phyloP scores from a whole-genome alignment of 2,329 filamentous ascomycete genomes.

The Cercospora sojina region DNA sequence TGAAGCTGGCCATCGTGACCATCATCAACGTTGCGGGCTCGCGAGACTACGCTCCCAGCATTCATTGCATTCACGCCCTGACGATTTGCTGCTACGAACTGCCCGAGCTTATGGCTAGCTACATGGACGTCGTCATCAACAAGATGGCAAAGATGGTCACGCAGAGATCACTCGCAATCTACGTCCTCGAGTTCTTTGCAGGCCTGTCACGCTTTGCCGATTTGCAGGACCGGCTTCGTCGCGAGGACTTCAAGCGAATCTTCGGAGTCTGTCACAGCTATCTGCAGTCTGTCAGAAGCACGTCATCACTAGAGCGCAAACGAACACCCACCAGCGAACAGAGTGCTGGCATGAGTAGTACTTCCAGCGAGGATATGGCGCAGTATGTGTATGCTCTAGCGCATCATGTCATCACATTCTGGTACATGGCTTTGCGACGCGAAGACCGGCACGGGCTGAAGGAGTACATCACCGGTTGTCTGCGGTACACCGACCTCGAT shows the following conservation, averaged over 20 bases:
- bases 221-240: constrained; percentile 47
- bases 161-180: constrained; percentile 83
- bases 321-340: constrained; percentile 31
- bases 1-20: constrained; percentile 78
- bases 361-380: constrained; percentile 35
- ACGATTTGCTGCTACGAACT: constrained; percentile 95
- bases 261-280: constrained; percentile 96
- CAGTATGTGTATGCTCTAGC: constrained; percentile 87
- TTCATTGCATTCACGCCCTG: constrained; percentile 89
- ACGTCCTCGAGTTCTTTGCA: constrained; percentile 94
- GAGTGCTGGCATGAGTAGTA: constrained; percentile 28
- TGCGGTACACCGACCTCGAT: constrained; percentile 72
- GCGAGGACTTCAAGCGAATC: constrained; percentile 89
- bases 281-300: constrained; percentile 75
- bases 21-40: constrained; percentile 75
- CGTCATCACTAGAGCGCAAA: constrained; percentile 26
- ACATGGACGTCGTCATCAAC: constrained; percentile 79
- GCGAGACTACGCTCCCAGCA: constrained; percentile 64
- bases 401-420: constrained; percentile 94
- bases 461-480: constrained; percentile 82
- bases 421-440: constrained; percentile 88
- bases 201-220: constrained; percentile 80
- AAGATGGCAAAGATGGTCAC: constrained; percentile 97
- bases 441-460: constrained; percentile 81
- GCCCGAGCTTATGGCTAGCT: constrained; percentile 81